Evolutionary conservation across 2,329 filamentous ascomycete species (phyloP), one percentile per base, ranked within the genome.

Genomic region (Verticillium nubilum): DNA sequence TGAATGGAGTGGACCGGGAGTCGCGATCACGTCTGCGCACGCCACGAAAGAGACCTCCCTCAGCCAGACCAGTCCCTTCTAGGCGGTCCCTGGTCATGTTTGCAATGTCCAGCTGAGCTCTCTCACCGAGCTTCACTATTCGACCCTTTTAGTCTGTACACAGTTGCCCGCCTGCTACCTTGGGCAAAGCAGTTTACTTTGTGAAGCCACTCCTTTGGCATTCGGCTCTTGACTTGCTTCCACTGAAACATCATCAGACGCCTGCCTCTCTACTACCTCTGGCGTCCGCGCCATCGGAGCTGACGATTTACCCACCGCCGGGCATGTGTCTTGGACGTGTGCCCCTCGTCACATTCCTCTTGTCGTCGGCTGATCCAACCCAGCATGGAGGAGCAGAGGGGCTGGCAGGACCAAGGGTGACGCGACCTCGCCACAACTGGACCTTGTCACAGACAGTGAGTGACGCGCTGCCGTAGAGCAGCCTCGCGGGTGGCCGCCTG

Each of bases 401-500:
- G 9, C 42, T 17, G 3, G 35, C 15, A 19, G 17, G 19, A 50
- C 19, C n/a, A 4, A 23, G 7, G n/a, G n/a, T 13, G 3, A 50
- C 10, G 19, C 10, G 19, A 25, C 5, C 42, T 50, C 10, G 9
- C 7, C 42, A 25, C 42, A 19, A 4, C n/a, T 10, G 13, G n/a
- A 19, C 42, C 42, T 50, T 19, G 10, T 19, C 42, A 13, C 42
- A 50, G 42, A 26, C 42, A 9, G 13, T 3, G 42, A 9, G 13
- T 3, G 42, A 50, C 42, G 42, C n/a, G 42, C 19, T 25, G 3
- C 42, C 42, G 13, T 25, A 7, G 42, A 25, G 23, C 26, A 12
- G 26, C 54, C 12, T 56, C 54, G 54, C 54, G 54, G 54, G 54
- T 47, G 54, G 54, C 23, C 54, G 35, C 15, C 33, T 56, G 54